phyloP scores from a whole-genome alignment of 208 protist species.

The Crithidia brevicula region DNA sequence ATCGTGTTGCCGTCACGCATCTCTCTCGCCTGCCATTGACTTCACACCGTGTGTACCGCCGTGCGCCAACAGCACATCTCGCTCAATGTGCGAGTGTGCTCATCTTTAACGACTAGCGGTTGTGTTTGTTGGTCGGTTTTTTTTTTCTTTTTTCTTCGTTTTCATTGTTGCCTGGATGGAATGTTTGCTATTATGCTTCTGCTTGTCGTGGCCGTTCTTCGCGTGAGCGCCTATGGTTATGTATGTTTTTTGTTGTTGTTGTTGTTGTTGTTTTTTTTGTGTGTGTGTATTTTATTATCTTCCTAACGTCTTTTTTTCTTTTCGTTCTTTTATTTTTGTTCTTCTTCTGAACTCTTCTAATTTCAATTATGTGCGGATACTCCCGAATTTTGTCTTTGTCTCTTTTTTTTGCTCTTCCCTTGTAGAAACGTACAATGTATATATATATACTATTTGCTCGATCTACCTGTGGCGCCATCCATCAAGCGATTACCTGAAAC shows the following conservation, averaged over 20 bases:
- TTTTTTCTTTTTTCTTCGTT: neutral
- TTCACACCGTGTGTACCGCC: too few species aligned
- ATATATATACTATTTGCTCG: neutral
- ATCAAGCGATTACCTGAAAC: too few species aligned
- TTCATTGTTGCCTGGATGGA: neutral
- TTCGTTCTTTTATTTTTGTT: slow-evolving; percentile 3
- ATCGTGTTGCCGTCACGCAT: too few species aligned
- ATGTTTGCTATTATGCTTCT: neutral
- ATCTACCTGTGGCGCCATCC: too few species aligned
- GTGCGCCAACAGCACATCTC: too few species aligned
- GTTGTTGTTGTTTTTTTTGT: slow-evolving; percentile 11
- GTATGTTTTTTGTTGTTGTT: slow-evolving; percentile 5
- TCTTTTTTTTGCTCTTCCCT: slow-evolving; percentile 5
- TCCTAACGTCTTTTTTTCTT: neutral
- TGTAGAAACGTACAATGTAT: too few species aligned
- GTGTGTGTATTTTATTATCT: neutral
- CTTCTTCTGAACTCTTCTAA: slow-evolving; percentile 4
- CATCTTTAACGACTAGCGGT: too few species aligned
- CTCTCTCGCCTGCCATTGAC: too few species aligned
- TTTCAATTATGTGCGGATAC: slow-evolving; percentile 12
- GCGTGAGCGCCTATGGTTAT: slow-evolving; percentile 4
- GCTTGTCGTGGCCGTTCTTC: neutral
- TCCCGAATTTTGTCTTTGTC: neutral
- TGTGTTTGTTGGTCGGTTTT: slow-evolving; percentile 15
- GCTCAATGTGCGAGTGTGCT: too few species aligned